Conservation (phyloP, 2,329 filamentous ascomycete genomes). For the Colletotrichum horii region DNA sequence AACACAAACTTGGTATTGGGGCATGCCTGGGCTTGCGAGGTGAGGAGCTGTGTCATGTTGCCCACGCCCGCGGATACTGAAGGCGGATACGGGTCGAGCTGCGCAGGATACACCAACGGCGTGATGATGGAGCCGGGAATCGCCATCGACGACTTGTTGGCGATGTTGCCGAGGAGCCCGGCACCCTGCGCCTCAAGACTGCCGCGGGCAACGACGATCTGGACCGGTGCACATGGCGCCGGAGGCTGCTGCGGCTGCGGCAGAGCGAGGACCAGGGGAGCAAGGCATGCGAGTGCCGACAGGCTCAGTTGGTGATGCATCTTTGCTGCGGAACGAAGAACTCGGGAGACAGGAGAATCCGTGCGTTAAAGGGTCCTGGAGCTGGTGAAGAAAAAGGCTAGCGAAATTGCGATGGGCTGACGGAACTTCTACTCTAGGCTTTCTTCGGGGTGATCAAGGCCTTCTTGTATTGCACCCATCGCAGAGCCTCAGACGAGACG, state of each 20-base stretch:
- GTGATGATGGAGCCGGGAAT: conserved; percentile 38
- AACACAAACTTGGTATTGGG: conserved; percentile 44
- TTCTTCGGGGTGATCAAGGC: background rate
- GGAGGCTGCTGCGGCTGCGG: background rate
- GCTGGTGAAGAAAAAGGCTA: background rate
- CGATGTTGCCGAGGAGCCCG: conserved; percentile 38
- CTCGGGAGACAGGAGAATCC: background rate
- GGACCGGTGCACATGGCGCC: conserved; percentile 26
- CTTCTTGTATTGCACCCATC: conserved; percentile 15
- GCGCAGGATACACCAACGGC: conserved; percentile 45
- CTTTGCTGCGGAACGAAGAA: background rate
- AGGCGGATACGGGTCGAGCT: conserved; percentile 33
- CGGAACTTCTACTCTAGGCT: background rate
- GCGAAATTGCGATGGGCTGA: background rate
- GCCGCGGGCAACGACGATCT: conserved; percentile 45
- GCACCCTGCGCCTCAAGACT: conserved; percentile 37
- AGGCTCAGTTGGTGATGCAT: conserved; percentile 4
- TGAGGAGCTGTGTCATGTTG: conserved; percentile 34
- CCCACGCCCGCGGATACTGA: conserved; percentile 40
- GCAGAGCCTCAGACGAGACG: conserved; percentile 1
- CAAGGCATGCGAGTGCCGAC: conserved; percentile 6
- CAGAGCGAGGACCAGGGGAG: background rate
- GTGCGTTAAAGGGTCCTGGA: background rate
- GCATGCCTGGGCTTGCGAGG: conserved; percentile 37
- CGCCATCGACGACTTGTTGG: conserved; percentile 32